Conservation (phyloP, 2,329 filamentous ascomycete genomes). For the Fusarium sp. region DNA sequence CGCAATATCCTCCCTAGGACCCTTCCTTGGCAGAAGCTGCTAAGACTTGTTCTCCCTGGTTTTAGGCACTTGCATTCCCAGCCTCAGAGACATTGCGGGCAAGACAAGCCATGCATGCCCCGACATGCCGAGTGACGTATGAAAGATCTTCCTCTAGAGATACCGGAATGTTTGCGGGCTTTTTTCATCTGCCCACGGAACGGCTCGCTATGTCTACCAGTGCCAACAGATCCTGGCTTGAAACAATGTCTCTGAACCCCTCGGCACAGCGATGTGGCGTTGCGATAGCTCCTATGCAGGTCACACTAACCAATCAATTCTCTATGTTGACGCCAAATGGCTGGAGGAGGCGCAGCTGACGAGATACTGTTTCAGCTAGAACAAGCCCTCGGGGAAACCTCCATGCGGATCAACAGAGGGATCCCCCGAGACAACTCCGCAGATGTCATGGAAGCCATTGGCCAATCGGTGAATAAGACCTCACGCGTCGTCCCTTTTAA, state of each 20-base stretch:
- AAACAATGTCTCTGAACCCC: background rate
- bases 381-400: background rate
- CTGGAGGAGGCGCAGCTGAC: background rate
- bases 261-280: background rate
- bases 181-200: background rate
- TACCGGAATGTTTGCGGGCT: background rate
- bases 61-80: background rate
- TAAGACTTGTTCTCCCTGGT: background rate
- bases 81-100: background rate
- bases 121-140: background rate
- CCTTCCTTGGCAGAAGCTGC: background rate
- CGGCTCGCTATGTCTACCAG: background rate
- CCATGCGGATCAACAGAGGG: background rate
- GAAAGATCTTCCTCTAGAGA: fast-evolving
- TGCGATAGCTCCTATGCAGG: background rate
- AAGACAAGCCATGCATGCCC: background rate
- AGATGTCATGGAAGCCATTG: background rate
- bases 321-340: background rate
- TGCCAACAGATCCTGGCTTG: too few species aligned
- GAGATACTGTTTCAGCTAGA: background rate
- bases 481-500: background rate
- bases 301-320: background rate
- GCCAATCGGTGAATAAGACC: background rate
- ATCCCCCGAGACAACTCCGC: background rate
- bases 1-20: background rate